phyloP scores from a whole-genome alignment of 176 grass and related monocot genomes.

The Aegilops speltoides region DNA sequence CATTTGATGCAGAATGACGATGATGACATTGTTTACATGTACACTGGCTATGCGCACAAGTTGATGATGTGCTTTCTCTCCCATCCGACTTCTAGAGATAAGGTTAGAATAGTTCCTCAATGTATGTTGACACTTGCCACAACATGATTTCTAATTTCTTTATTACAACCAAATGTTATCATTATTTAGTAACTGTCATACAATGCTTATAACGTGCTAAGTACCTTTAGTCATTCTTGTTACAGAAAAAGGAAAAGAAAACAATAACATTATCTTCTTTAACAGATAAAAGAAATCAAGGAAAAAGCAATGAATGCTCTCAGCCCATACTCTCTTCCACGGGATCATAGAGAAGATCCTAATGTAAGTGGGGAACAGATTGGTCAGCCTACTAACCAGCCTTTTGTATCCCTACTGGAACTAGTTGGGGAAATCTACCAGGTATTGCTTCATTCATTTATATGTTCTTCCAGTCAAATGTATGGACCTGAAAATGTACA shows the following conservation, averaged over 20 bases:
- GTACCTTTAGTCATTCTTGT: not conserved
- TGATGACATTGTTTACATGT: constrained; percentile 89
- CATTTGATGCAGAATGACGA: constrained; percentile 86
- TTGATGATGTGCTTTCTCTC: constrained; percentile 98
- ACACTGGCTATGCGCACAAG: constrained; percentile 91
- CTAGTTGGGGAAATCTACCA: constrained; percentile 89
- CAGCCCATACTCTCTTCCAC: constrained; percentile 52
- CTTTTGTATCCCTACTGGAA: constrained; percentile 92
- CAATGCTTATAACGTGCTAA: not conserved
- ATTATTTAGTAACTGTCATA: not conserved
- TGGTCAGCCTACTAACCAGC: constrained; percentile 38
- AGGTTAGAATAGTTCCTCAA: constrained; percentile 55
- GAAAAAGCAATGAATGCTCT: constrained; percentile 86
- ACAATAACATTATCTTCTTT: constrained; percentile 26
- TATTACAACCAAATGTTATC: not conserved
- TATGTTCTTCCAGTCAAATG: constrained; percentile 18
- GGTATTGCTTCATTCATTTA: constrained; percentile 45
- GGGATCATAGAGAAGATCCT: constrained; percentile 53
- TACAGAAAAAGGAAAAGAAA: not conserved
- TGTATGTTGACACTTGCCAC: not conserved
- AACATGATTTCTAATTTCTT: constrained; percentile 17
- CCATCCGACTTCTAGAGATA: constrained; percentile 74
- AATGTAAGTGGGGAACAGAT: constrained; percentile 44
- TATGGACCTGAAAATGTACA: not conserved
- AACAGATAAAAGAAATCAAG: constrained; percentile 97